phyloP scores from a whole-genome alignment of 2,329 filamentous ascomycete genomes.

The Arthrocladium fulminans region DNA sequence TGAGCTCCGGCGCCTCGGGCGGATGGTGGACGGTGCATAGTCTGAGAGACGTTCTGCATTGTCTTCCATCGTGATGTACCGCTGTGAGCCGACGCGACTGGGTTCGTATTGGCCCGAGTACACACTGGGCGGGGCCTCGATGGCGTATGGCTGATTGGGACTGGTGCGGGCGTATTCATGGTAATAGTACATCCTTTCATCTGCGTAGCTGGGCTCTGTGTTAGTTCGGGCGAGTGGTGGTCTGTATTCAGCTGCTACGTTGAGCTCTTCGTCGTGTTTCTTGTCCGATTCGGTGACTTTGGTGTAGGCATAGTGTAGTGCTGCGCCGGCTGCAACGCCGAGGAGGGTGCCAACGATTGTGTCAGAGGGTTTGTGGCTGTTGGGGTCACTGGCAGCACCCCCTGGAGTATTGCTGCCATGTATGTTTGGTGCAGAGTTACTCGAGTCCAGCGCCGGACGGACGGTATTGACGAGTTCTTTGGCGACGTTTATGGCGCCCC shows the following conservation, averaged over 20 bases:
- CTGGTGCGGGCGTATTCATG: not conserved
- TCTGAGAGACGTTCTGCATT: conserved; percentile 15
- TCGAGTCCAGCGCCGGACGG: conserved; percentile 12
- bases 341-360: conserved; percentile 66
- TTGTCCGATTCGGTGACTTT: conserved; percentile 42
- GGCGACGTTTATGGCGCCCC: conserved; percentile 25
- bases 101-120: conserved; percentile 9
- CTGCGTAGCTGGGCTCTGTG: conserved; percentile 1
- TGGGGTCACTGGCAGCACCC: conserved; percentile 19
- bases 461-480: conserved; percentile 19
- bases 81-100: conserved; percentile 8
- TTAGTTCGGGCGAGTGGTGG: not conserved
- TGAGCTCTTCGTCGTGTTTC: conserved; percentile 3
- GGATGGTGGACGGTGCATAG: conserved; percentile 8
- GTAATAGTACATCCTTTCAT: conserved; percentile 9
- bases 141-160: conserved; percentile 11
- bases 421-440: conserved; percentile 16
- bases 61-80: conserved; percentile 20
- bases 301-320: conserved; percentile 65
- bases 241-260: conserved; percentile 1
- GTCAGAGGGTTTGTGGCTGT: conserved; percentile 40
- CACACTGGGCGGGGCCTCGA: conserved; percentile 16
- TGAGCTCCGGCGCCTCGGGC: conserved; percentile 10
- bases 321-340: conserved; percentile 68
- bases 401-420: conserved; percentile 17